Base-by-base conservation (phyloP, 192 early-diverging fungal genomes). In the Backusella psychrophila region DNA sequence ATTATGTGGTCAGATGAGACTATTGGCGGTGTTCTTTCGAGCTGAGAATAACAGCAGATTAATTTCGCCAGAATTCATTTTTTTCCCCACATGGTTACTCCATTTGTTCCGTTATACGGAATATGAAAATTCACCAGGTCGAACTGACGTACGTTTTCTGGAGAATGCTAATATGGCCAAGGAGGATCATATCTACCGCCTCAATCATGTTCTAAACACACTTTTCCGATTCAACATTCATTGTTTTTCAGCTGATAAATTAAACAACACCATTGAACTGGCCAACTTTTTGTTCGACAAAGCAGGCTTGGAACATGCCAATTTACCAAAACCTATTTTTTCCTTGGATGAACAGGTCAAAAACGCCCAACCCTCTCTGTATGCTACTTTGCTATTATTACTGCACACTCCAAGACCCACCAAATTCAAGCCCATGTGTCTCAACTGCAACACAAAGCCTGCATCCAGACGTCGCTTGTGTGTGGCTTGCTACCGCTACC, bases 401-500 rank as follows among this genome's bases (percentile, higher is more conserved):
- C 56, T 81, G 8, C 66, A 77, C n/a, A 33, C 73, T 9, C 80
- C 68, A 23, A 69, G 80, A 19, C 80, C 80, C 0, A 31, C n/a
- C 14, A 81, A 81, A 42, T 12, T 56, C 38, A 77, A 81, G 41
- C 72, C 80, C 9, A 74, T 77, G 39, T 81, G 80, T 46, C 34
- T 71, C 36, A 81, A 81, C 36, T 81, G 76, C 53, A 69, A 66
- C 31, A 72, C 69, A 11, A 81, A 81, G 19, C 76, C 80, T 36
- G 63, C 80, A 19, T 78, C 76, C 9, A 69, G 76, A 1, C 80
- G 80, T n/a, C 35, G 66, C 8, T 46, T 81, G 0, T 81, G 80
- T 65, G 76, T 78, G n/a, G 80, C 80, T 29, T 81, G 80, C 66
- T 81, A 81, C 34, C 67, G 80, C 0, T 81, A 81, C 34, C 80